Evolutionary conservation across 352 stramenopile species (phyloP), one percentile per base, ranked within the genome.

Genomic region (Pythium rhizo-oryzae): DNA sequence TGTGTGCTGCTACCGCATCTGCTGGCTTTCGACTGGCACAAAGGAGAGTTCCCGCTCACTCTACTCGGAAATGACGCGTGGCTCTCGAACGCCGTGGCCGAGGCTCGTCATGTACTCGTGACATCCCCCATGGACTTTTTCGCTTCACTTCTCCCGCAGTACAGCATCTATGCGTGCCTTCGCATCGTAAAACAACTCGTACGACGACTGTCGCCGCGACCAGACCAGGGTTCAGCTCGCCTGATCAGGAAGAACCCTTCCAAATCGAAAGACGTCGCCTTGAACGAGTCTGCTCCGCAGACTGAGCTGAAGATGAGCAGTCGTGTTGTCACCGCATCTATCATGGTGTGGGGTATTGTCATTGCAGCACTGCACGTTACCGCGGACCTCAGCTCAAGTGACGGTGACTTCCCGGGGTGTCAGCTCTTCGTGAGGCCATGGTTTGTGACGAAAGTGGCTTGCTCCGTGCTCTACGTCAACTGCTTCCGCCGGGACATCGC

Each of bases 51-150:
- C 39, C 47, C 54, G 35, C 15, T 46, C 15, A 1, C 54, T n/a
- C 47, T 69, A 0, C 15, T 69, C 1, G 41, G 43, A 1, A 28
- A 69, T 49, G 67, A 74, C 13, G 56, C 58, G 0, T 74, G 67
- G 67, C 55, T 59, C 23, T 25, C 24, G 0, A 62, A 66, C 23
- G 67, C 67, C 5, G 30, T 74, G 11, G 37, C 35, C 4, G 60
- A 74, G 41, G n/a, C 25, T 18, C 21, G 51, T 9, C 61, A 74
- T 23, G 60, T 69, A 25, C 56, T 74, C 4, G 56, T 74, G 12
- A 74, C 67, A 4, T 65, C 67, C 19, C 59, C 28, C 21, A 2
- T 62, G 0, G 67, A 74, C 25, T 62, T 41, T 16, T 2, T 62
- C 2, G 37, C 60, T n/a, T 49, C 67, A 2, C 23, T 74, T 12